Evolutionary conservation across 352 stramenopile species (phyloP).

Genomic region (Phytophthora kernoviae): DNA sequence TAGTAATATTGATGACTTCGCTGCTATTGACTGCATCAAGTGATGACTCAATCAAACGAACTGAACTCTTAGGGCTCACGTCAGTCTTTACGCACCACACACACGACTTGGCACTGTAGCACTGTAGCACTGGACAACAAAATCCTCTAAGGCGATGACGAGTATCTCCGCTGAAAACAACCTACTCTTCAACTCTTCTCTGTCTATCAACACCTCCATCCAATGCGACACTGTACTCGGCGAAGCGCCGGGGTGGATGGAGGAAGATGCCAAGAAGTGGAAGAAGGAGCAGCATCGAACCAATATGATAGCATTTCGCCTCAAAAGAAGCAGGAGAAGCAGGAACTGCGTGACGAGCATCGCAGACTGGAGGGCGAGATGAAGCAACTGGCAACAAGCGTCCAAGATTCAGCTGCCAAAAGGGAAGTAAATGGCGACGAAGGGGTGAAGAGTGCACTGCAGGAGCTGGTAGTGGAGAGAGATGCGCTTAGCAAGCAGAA

Average conservation of each 20-base stretch:
- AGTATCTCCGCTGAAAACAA: neutral
- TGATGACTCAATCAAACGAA: no score
- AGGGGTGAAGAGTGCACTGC: constrained; percentile 11
- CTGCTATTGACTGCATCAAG: no score
- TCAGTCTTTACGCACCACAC: neutral
- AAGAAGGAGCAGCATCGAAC: constrained; percentile 42
- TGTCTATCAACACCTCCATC: no score
- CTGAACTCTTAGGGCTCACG: neutral
- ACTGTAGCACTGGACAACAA: neutral
- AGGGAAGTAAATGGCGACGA: neutral
- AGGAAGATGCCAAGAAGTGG: constrained; percentile 36
- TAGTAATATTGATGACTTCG: no score
- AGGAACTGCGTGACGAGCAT: constrained; percentile 33
- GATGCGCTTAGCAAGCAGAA: constrained; percentile 38
- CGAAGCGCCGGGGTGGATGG: constrained; percentile 9
- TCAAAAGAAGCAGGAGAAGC: constrained; percentile 42
- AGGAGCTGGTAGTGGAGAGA: constrained; percentile 29
- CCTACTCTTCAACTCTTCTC: neutral
- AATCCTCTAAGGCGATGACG: constrained; percentile 1
- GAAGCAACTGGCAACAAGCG: constrained; percentile 24
- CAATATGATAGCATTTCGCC: constrained; percentile 44
- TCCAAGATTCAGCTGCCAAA: constrained; percentile 4
- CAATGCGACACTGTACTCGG: neutral
- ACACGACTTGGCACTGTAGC: no score
- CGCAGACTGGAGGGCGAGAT: constrained; percentile 31